Evolutionary conservation across 352 stramenopile species (phyloP), one percentile per base, ranked within the genome.

Genomic region (Achlya hypogyna): DNA sequence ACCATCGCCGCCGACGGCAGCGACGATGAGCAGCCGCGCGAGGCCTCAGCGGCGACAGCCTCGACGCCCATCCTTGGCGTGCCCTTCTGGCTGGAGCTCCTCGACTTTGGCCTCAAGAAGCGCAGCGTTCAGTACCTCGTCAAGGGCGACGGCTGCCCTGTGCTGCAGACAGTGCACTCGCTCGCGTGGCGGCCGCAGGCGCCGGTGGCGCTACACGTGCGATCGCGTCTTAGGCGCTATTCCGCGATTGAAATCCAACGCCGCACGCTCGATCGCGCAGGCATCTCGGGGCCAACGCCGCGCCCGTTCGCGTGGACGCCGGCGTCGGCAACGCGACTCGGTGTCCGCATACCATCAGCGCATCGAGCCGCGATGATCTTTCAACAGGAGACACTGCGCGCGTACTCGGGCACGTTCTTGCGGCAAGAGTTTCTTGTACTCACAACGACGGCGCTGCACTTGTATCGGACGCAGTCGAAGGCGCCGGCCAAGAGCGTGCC

Each of bases 361-460:
- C 82, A 91, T 45, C 79, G 79, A 5, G 69, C 86, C 43, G 75
- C 80, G 5, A 72, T 87, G 35, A 25, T 67, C 9, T 42, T 67
- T 9, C 40, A 67, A 34, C 60, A 67, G 25, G 20, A 58, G 38
- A 47, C 38, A 16, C 22, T 67, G 18, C 60, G 60, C 12, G 60
- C 60, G 9, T 35, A 58, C 34, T 66, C 80, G 1, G 72, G 77
- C 28, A 70, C 77, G 18, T 42, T 91, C 1, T 54, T 88, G n/a
- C 76, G 85, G 14, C 85, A 94, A 62, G 85, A 94, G 38, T 82
- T 89, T 18, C 53, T 94, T 14, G 65, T 90, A 49, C 71, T 89
- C n/a, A 89, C 85, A 4, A 62, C 73, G 3, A 69, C 81, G 14
- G 60, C 70, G 1, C 72, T 93, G 27, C 67, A 81, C 5, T 89